Base-by-base conservation (phyloP, 768 basidiomycete species). In the Lanmaoa pseudosensibilis region DNA sequence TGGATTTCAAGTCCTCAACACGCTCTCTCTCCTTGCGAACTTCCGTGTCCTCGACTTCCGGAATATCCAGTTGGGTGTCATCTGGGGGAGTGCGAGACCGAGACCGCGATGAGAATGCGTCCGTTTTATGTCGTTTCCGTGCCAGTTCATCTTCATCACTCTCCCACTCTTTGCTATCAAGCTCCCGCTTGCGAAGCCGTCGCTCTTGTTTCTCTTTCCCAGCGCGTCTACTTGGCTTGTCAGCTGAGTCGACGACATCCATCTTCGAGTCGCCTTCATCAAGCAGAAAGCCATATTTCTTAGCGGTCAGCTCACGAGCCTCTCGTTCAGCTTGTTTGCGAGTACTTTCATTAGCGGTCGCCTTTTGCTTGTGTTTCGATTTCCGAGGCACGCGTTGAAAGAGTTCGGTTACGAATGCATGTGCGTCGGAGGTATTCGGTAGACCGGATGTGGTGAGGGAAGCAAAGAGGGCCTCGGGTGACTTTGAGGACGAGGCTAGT, bases 131-230 rank as follows among this genome's bases (percentile, higher is more conserved):
- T 55, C 86, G 82, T 69, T 90, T 92, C 69, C 85, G 77, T 38
- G 80, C 75, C 68, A 83, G 77, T 61, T 93, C 91, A 55, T 94
- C 93, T 57, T 92, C 92, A 59, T 93, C 94, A 62, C 90, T 92
- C 70, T 92, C 90, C 93, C 94, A 95, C 56, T 92, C 88, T 52
- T 85, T 87, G 21, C 77, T 83, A 58, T 91, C 89, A 55, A 85
- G 82, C 32, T 95, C 93, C 47, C 93, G 78, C 70, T 94, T 95
- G 61, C 94, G 79, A 38, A 82, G 78, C 58, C 86, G 83, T 54
- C 84, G 79, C 37, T 88, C 87, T 57, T 78, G 82, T 55, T 84
- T 84, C 61, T 80, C 79, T 58, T 76, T 78, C 56, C 71, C 69
- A 58, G 48, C 37, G n/a, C 62, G 61, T 33, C 16, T 59, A 43